Conservation (phyloP, 164 flowering plant species). For the Akebia trifoliata region DNA sequence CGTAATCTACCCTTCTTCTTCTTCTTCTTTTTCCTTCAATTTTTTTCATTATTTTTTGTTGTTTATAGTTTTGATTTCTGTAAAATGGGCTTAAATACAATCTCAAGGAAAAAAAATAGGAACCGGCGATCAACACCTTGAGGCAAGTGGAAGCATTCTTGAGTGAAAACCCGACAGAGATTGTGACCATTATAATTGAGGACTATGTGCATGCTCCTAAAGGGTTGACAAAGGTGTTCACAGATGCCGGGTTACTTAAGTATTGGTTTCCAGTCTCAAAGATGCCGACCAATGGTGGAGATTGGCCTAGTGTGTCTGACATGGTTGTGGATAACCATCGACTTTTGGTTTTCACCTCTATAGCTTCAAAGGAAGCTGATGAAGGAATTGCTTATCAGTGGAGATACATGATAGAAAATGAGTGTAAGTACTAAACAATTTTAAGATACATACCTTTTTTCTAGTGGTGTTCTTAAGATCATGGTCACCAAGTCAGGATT, state of each 20-base stretch:
- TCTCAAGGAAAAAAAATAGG: too few species aligned
- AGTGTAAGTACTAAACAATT: conserved; percentile 42
- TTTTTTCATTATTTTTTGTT: too few species aligned
- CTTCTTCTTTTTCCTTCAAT: too few species aligned
- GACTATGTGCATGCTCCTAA: conserved; percentile 94
- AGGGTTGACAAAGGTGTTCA: conserved; percentile 70
- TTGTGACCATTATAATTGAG: conserved; percentile 92
- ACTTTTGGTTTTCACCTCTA: conserved; percentile 87
- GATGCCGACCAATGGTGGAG: conserved; percentile 85
- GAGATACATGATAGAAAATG: conserved; percentile 93
- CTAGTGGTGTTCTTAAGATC: too few species aligned
- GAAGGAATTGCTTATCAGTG: conserved; percentile 98
- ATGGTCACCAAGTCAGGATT: too few species aligned
- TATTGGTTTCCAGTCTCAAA: conserved; percentile 88
- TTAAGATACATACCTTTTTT: too few species aligned
- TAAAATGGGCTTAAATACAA: too few species aligned
- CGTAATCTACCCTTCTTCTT: conserved; percentile 40
- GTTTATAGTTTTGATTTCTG: too few species aligned
- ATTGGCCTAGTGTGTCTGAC: conserved; percentile 89
- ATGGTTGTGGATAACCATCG: conserved; percentile 77
- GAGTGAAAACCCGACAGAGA: conserved; percentile 64
- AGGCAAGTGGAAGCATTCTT: conserved; percentile 93
- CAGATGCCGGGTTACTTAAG: conserved; percentile 71
- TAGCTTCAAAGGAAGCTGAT: conserved; percentile 76
- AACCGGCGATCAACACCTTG: conserved; percentile 88